Percentiles rank a stretch among this genome's conserved stretches.
Evolutionary conservation across 2,329 filamentous ascomycete genomes (phyloP).

Genomic region (Blastomyces gilchristii): DNA sequence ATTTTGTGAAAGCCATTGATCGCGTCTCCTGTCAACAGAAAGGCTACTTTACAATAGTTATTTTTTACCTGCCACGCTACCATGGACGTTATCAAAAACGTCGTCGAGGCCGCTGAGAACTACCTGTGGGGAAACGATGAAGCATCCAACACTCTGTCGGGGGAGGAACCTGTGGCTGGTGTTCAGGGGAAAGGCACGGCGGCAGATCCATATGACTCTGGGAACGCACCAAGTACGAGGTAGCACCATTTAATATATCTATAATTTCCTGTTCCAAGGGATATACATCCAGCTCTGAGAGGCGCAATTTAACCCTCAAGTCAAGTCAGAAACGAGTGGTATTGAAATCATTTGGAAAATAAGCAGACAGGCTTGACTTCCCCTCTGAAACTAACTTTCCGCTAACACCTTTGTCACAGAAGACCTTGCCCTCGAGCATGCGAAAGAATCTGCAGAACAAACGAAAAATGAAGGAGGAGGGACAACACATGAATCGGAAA

Average conservation of each 20-base stretch:
- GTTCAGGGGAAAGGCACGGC: conserved; percentile 54
- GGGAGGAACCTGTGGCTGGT: conserved; percentile 62
- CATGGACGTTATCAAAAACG: conserved; percentile 2
- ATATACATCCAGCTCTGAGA: not conserved
- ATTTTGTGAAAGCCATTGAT: not conserved
- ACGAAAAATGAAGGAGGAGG: not conserved
- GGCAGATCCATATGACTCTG: conserved; percentile 67
- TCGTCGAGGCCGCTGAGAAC: conserved; percentile 34
- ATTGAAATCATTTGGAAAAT: not conserved
- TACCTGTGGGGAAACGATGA: conserved; percentile 39
- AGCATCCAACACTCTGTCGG: conserved; percentile 19
- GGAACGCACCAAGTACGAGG: conserved; percentile 54
- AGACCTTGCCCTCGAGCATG: conserved; percentile 5
- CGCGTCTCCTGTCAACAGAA: not conserved
- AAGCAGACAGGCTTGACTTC: not conserved
- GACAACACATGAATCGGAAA: not conserved
- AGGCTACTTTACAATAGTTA: not conserved
- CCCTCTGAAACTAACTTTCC: not conserved
- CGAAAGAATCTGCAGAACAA: not conserved
- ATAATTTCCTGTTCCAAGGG: not conserved
- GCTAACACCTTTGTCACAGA: not conserved
- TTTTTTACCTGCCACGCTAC: not conserved
- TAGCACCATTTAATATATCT: not conserved
- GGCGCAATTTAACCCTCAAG: not conserved
- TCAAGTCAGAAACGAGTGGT: not conserved